Conservation (phyloP, 139 green algal genomes). For the Chlorella sorokiniana region DNA sequence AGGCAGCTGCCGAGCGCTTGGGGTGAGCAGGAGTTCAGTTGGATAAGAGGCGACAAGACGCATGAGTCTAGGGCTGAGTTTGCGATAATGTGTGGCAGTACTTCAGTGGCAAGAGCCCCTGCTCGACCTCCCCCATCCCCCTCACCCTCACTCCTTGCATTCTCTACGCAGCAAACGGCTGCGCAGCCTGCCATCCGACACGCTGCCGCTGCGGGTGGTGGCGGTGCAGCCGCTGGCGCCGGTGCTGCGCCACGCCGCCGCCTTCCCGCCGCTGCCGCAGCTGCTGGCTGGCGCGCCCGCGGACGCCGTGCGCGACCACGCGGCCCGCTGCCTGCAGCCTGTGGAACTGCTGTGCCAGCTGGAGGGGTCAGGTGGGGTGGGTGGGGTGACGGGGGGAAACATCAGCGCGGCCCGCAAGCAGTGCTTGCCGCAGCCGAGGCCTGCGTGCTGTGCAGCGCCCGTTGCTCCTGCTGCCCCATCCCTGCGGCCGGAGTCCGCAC, state of each 20-base stretch:
- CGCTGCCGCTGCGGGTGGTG: slow-evolving; percentile 57
- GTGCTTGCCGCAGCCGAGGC: neutral
- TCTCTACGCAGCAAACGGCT: slow-evolving; percentile 65
- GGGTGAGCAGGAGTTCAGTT: neutral
- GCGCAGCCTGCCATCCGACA: slow-evolving; percentile 45
- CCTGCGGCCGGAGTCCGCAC: too few species aligned
- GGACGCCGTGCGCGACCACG: neutral
- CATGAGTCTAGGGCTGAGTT: too few species aligned
- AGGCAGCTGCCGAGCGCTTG: slow-evolving; percentile 68
- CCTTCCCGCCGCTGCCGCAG: slow-evolving; percentile 73
- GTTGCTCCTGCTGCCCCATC: neutral
- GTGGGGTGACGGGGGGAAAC: neutral
- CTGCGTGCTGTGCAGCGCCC: neutral
- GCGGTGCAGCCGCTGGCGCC: slow-evolving; percentile 66
- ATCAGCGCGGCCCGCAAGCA: too few species aligned
- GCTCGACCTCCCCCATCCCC: neutral
- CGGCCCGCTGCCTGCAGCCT: slow-evolving; percentile 68
- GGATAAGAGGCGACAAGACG: too few species aligned
- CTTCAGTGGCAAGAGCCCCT: neutral
- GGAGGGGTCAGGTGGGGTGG: slow-evolving; percentile 72
- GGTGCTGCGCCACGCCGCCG: slow-evolving; percentile 56
- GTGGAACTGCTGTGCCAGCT: slow-evolving; percentile 78
- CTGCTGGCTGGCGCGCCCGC: slow-evolving; percentile 55
- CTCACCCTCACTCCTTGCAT: neutral
- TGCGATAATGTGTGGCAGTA: neutral